Evolutionary conservation across 2,329 filamentous ascomycete genomes (phyloP), one percentile per base, ranked within the genome.

Genomic region (Phaeophleospora eucalypticola): DNA sequence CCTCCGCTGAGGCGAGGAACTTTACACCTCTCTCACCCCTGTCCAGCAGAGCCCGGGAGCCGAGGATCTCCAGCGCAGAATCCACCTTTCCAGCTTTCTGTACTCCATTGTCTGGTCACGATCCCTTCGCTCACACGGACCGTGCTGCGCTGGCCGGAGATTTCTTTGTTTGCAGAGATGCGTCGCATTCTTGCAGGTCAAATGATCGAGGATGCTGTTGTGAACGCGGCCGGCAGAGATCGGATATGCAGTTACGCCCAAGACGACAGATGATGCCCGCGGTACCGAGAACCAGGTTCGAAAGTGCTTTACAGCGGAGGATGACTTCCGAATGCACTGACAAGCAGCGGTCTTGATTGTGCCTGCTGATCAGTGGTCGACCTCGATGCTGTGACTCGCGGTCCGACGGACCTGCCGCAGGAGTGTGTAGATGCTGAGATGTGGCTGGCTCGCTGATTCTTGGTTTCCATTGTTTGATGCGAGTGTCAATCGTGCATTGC

Each of bases 251-350:
- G 6, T 12, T 29, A 12, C 24, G 24, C 24, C 7, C 12, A n/a
- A 6, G 24, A 29, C 24, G 24, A 29, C 7, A 29, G n/a, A n/a
- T n/a, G n/a, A n/a, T n/a, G n/a, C 38, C 20, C 24, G 20, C 20
- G 29, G 20, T 51, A 41, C 53, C 53, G 48, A 50, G 39, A 49
- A 56, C 53, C 53, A 51, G 53, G 53, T 54, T 52, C 45, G 42
- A 12, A 10, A 17, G n/a, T 34, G 27, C 29, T 17, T 34, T 27
- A 42, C 21, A 32, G 27, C 29, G 19, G 12, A 16, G 19, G 24
- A 12, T 12, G 24, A 29, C n/a, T 7, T 29, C 24, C 24, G 24
- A 29, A 29, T 29, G 24, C 24, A 29, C 7, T 29, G 24, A 18
- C 35, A 37, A 19, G 20, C 35, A 19, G 18, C 35, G 35, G 20